Evolutionary conservation across 192 early-diverging fungal species (phyloP).

Genomic region (Backusella macrospora): DNA sequence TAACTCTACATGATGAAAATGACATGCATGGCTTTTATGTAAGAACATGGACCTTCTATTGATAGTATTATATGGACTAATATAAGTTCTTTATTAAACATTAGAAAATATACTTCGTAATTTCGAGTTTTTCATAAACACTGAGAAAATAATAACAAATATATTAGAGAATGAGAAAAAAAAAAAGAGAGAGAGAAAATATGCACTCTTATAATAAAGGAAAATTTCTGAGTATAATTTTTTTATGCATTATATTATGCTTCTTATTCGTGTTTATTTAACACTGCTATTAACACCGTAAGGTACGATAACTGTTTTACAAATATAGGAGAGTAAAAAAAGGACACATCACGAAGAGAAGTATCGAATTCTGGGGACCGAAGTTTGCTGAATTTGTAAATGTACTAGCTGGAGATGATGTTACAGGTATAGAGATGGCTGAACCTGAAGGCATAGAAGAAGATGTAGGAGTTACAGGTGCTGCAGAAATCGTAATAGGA

Average conservation of each 20-base stretch:
- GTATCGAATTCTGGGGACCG: neutral
- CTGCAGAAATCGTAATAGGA: slow-evolving; percentile 16
- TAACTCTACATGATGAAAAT: too few relatives aligned
- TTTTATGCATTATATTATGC: neutral
- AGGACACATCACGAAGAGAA: neutral
- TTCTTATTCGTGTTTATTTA: neutral
- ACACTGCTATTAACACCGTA: slow-evolving; percentile 31
- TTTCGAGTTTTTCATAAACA: neutral
- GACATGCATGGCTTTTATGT: too few relatives aligned
- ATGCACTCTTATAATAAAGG: neutral
- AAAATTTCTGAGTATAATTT: neutral
- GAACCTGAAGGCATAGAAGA: slow-evolving; percentile 1
- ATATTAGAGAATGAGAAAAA: neutral
- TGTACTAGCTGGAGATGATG: neutral
- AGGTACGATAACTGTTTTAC: neutral
- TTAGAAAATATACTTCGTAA: neutral
- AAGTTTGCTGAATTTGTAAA: slow-evolving; percentile 1
- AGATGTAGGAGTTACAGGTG: slow-evolving; percentile 10
- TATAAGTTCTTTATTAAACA: neutral
- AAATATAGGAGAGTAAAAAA: neutral
- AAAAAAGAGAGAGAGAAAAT: neutral
- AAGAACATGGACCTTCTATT: too few relatives aligned
- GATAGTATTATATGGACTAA: neutral
- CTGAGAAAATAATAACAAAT: neutral
- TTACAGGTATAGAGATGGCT: slow-evolving; percentile 95